Percentiles rank a stretch among this genome's conserved stretches.
phyloP scores from a whole-genome alignment of 2,329 filamentous ascomycete genomes.

The Pseudogymnoascus sp. region DNA sequence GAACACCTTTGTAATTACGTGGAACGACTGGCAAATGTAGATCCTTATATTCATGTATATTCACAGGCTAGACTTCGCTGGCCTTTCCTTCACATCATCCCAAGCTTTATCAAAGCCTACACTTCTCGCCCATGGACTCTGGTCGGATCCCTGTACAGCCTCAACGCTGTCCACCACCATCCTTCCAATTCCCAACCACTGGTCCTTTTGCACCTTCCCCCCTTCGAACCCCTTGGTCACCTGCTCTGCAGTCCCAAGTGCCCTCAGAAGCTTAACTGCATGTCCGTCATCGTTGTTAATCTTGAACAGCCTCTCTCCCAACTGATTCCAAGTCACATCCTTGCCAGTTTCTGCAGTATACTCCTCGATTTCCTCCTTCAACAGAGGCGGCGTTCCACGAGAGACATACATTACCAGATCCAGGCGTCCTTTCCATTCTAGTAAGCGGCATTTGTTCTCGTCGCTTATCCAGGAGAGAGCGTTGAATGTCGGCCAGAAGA shows the following conservation, averaged over 20 bases:
- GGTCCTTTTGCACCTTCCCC: slow-evolving; percentile 46
- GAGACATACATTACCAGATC: slow-evolving; percentile 72
- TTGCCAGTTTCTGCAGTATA: slow-evolving; percentile 49
- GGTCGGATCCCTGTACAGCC: slow-evolving; percentile 33
- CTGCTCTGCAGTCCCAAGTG: slow-evolving; percentile 58
- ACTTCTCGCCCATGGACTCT: slow-evolving; percentile 50
- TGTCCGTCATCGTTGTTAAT: slow-evolving; percentile 72
- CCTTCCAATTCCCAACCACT: slow-evolving; percentile 56
- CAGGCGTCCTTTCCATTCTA: slow-evolving; percentile 76
- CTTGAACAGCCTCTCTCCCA: slow-evolving; percentile 40
- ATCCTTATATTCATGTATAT: neutral
- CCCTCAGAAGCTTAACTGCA: slow-evolving; percentile 66
- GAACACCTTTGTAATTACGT: too few species aligned
- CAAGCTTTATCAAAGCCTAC: slow-evolving; percentile 62
- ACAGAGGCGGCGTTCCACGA: slow-evolving; percentile 55
- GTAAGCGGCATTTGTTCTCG: slow-evolving; percentile 58
- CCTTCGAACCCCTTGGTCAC: slow-evolving; percentile 42
- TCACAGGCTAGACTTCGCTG: slow-evolving; percentile 20
- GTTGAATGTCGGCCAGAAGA: slow-evolving; percentile 69
- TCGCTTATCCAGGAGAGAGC: slow-evolving; percentile 53
- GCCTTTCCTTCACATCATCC: slow-evolving; percentile 36
- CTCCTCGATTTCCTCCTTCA: slow-evolving; percentile 49
- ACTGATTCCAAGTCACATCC: slow-evolving; percentile 25
- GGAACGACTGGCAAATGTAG: too few species aligned
- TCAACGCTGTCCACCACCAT: slow-evolving; percentile 59